Evolutionary conservation across 2,329 filamentous ascomycete species (phyloP).

Genomic region (Aspergillus sp.): DNA sequence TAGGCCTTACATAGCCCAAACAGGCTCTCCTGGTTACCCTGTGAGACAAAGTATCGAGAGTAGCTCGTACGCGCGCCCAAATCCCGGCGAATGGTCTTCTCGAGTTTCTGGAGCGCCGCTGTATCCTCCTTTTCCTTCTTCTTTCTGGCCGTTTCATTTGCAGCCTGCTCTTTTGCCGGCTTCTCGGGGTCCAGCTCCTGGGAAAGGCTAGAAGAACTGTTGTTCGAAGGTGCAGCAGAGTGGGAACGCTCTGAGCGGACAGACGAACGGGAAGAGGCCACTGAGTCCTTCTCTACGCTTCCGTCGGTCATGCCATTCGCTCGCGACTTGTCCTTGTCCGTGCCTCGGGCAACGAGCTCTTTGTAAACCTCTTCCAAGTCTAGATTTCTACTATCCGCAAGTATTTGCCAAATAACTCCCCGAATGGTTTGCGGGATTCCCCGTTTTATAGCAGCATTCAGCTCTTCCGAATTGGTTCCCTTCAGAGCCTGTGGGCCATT

Average conservation of each 20-base stretch:
- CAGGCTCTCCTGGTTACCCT: conserved; percentile 87
- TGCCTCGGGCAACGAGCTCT: conserved; percentile 76
- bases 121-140: conserved; percentile 78
- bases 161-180: conserved; percentile 64
- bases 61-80: conserved; percentile 91
- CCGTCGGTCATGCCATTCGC: conserved; percentile 54
- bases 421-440: conserved; percentile 94
- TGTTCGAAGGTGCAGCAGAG: conserved; percentile 56
- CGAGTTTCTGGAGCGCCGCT: conserved; percentile 72
- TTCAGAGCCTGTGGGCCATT: conserved; percentile 88
- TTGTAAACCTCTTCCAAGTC: conserved; percentile 85
- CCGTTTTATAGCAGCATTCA: conserved; percentile 86
- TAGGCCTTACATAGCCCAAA: conserved; percentile 98
- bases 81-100: conserved; percentile 89
- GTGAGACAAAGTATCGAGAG: conserved; percentile 90
- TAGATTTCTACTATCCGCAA: conserved; percentile 92
- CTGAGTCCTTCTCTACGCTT: conserved; percentile 63
- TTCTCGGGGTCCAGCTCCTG: conserved; percentile 64
- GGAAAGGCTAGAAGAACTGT: conserved; percentile 57
- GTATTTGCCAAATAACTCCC: conserved; percentile 97
- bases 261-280: conserved; percentile 72
- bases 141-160: conserved; percentile 66
- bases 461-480: conserved; percentile 81
- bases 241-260: conserved; percentile 75
- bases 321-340: conserved; percentile 71